Evolutionary conservation across 306 rosid species (phyloP).

Genomic region (Dryas octopetala): DNA sequence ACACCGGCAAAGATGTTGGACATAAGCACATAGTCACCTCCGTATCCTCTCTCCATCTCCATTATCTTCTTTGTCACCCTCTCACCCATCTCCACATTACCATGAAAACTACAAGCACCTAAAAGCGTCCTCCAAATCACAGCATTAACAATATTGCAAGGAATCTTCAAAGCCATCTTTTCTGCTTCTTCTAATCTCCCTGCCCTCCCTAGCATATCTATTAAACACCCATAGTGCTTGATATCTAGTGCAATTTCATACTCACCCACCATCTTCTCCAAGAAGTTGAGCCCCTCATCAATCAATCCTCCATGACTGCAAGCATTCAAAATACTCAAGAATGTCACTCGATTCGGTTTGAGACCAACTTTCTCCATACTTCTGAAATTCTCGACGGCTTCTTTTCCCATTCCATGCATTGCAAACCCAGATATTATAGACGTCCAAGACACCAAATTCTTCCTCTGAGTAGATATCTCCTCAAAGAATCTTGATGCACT

Average conservation of each 20-base stretch:
- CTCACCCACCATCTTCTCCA: slow-evolving; percentile 51
- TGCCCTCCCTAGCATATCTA: slow-evolving; percentile 71
- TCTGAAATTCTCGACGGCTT: slow-evolving; percentile 48
- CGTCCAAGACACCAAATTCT: slow-evolving; percentile 69
- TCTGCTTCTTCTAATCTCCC: slow-evolving; percentile 79
- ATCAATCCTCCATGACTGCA: slow-evolving; percentile 76
- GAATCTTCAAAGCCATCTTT: slow-evolving; percentile 55
- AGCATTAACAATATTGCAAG: slow-evolving; percentile 50
- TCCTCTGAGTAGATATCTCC: slow-evolving; percentile 49
- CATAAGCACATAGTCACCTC: slow-evolving; percentile 87
- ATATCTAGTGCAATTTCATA: slow-evolving; percentile 46
- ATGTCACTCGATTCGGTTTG: slow-evolving; percentile 56
- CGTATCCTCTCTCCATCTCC: slow-evolving; percentile 53
- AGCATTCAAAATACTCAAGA: slow-evolving; percentile 60
- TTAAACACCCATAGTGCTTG: slow-evolving; percentile 70
- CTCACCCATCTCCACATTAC: slow-evolving; percentile 61
- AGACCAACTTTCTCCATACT: slow-evolving; percentile 61
- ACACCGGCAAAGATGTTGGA: slow-evolving; percentile 67
- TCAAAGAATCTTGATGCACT: slow-evolving; percentile 47
- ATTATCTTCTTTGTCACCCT: slow-evolving; percentile 55
- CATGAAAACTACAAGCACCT: slow-evolving; percentile 71
- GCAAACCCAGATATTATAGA: slow-evolving; percentile 65
- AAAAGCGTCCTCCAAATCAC: slow-evolving; percentile 72
- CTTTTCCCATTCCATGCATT: slow-evolving; percentile 62
- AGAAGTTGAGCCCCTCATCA: slow-evolving; percentile 69